Evolutionary conservation across 1,284 basidiomycete genomes (phyloP).

Genomic region (Rhodotorula sp.): DNA sequence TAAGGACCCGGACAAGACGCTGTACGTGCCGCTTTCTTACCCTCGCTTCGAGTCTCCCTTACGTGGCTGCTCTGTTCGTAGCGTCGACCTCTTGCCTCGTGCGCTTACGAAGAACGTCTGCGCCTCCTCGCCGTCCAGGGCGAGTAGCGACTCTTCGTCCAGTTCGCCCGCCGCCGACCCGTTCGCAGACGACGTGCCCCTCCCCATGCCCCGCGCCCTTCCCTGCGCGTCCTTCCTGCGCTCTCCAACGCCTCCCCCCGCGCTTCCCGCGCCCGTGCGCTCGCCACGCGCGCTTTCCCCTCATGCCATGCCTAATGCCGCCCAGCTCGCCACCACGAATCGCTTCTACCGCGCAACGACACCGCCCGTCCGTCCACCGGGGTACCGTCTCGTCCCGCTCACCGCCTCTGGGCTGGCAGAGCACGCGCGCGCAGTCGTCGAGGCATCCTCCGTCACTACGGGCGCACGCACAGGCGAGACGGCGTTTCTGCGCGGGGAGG

Average conservation of each 20-base stretch:
- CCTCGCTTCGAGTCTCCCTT: background rate
- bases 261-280: background rate
- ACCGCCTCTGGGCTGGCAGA: slow-evolving; percentile 9
- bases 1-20: background rate
- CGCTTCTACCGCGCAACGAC: background rate
- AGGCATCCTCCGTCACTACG: background rate
- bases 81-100: too few species aligned
- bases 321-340: background rate
- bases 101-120: too few species aligned
- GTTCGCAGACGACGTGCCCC: background rate
- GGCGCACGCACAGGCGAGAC: background rate
- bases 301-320: background rate
- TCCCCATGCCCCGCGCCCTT: background rate
- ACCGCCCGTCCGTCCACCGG: background rate
- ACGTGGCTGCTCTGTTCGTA: too few species aligned
- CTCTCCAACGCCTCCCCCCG: background rate
- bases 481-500: slow-evolving; percentile 15
- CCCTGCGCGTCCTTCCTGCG: background rate
- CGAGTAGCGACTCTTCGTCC: background rate
- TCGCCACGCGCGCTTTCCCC: background rate
- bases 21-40: background rate
- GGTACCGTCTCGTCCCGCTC: slow-evolving; percentile 24
- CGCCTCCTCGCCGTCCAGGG: background rate
- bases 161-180: background rate
- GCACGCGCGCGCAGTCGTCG: slow-evolving; percentile 4